phyloP scores from a whole-genome alignment of 2,329 filamentous ascomycete species.

The Taxawa tesnikishii region DNA sequence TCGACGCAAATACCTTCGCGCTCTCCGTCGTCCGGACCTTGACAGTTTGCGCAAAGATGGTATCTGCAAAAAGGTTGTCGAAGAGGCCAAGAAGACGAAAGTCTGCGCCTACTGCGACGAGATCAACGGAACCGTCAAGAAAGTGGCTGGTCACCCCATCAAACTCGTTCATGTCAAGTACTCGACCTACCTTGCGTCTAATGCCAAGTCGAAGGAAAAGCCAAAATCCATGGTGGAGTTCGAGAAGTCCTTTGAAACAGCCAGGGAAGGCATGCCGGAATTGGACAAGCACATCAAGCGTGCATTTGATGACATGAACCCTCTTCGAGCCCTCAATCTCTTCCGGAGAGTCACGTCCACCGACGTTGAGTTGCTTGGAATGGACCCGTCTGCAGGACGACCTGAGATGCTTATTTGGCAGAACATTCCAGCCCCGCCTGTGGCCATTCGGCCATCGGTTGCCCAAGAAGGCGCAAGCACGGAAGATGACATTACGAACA shows the following conservation, averaged over 20 bases:
- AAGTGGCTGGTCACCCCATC: conserved; percentile 66
- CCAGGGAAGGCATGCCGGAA: conserved; percentile 65
- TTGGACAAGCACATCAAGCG: conserved; percentile 85
- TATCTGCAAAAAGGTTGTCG: conserved; percentile 78
- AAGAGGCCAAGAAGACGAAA: conserved; percentile 79
- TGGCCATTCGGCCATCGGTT: conserved; percentile 88
- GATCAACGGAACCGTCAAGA: conserved; percentile 84
- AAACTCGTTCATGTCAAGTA: conserved; percentile 95
- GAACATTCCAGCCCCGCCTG: conserved; percentile 83
- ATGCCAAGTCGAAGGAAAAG: conserved; percentile 69
- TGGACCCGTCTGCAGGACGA: conserved; percentile 65
- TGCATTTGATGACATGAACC: conserved; percentile 88
- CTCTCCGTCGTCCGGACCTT: conserved; percentile 66
- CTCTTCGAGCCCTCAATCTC: conserved; percentile 74
- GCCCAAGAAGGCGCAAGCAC: conserved; percentile 87
- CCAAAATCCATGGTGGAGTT: conserved; percentile 75
- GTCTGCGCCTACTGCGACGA: conserved; percentile 68
- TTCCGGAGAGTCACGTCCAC: conserved; percentile 76
- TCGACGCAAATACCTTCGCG: conserved; percentile 63
- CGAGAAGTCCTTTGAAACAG: conserved; percentile 72
- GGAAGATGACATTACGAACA: conserved; percentile 92
- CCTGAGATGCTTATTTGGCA: conserved; percentile 99
- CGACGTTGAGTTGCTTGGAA: conserved; percentile 83
- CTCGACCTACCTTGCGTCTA: conserved; percentile 75
- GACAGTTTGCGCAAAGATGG: conserved; percentile 78